Conservation (phyloP, 2,329 filamentous ascomycete genomes). For the Pestalotiopsis sp. region DNA sequence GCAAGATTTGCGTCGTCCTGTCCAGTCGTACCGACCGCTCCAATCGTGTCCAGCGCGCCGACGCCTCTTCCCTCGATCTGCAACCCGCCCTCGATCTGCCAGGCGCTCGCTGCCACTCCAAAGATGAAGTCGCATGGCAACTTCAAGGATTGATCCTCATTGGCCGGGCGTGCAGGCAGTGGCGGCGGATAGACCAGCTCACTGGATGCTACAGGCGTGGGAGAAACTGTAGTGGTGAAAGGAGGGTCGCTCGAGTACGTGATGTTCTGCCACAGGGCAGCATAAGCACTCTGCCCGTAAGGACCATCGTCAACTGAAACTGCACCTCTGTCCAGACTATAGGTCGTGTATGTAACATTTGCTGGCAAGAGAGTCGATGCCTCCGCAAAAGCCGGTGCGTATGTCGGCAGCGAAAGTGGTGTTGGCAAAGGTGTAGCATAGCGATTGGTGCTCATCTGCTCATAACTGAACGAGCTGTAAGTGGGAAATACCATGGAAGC, state of each 20-base stretch:
- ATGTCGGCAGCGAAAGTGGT: conserved; percentile 8
- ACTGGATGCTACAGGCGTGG: conserved; percentile 55
- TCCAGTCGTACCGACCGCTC: conserved; percentile 19
- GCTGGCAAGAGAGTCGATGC: conserved; percentile 5
- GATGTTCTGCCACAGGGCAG: conserved; percentile 6
- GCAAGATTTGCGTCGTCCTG: conserved; percentile 38
- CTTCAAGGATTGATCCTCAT: conserved; percentile 48
- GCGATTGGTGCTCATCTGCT: conserved; percentile 11
- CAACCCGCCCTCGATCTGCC: conserved; percentile 49
- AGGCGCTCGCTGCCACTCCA: conserved; percentile 51
- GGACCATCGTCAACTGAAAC: conserved; percentile 4
- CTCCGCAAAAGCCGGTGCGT: background rate
- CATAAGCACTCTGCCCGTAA: conserved; percentile 14
- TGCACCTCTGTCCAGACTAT: conserved; percentile 6
- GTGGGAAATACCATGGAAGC: conserved; percentile 4
- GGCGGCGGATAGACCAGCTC: conserved; percentile 59
- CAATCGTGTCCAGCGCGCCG: conserved; percentile 44
- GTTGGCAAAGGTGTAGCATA: conserved; percentile 11
- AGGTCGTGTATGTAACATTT: conserved; percentile 9
- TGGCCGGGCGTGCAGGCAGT: conserved; percentile 42
- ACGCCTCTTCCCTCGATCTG: conserved; percentile 46
- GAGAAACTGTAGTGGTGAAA: conserved; percentile 51
- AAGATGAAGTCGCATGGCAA: conserved; percentile 52
- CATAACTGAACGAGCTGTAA: conserved; percentile 11
- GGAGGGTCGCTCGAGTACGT: conserved; percentile 14